Evolutionary conservation across 306 rosid genomes (phyloP).

Genomic region (Argentina anserina): DNA sequence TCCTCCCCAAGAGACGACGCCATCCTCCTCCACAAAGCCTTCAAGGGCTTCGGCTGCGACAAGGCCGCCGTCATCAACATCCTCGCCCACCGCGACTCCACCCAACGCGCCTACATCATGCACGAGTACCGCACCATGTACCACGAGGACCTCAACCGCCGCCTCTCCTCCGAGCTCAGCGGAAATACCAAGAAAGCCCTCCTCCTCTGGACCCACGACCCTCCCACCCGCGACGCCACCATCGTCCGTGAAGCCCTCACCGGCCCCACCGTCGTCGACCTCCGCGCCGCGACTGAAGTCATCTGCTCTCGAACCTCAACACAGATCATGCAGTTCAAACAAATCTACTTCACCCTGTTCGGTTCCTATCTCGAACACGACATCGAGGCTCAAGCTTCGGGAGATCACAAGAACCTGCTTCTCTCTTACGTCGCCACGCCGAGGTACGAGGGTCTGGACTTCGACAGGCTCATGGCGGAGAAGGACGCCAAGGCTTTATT

Average conservation of each 20-base stretch:
- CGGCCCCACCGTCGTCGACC: conserved; percentile 11
- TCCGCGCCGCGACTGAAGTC: conserved; percentile 69
- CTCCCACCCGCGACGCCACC: conserved; percentile 66
- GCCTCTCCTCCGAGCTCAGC: conserved; percentile 60
- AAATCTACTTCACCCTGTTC: conserved; percentile 48
- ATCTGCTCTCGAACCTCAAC: conserved; percentile 77
- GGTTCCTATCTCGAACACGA: conserved; percentile 59
- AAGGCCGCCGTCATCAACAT: conserved; percentile 55
- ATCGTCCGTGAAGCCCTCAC: conserved; percentile 39
- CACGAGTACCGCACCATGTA: conserved; percentile 67
- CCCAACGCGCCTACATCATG: conserved; percentile 69
- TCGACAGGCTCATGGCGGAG: conserved; percentile 43
- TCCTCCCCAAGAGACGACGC: conserved; percentile 76
- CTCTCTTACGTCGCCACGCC: conserved; percentile 56
- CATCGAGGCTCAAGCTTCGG: conserved; percentile 46
- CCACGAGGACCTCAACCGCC: conserved; percentile 53
- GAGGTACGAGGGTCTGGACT: conserved; percentile 74
- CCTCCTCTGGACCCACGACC: conserved; percentile 81
- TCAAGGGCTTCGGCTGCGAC: conserved; percentile 87
- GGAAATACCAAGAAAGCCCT: conserved; percentile 63
- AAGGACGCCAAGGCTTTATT: conserved; percentile 36
- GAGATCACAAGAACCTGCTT: conserved; percentile 55
- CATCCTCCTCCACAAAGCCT: conserved; percentile 71
- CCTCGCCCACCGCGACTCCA: conserved; percentile 71
- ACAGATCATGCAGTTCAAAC: conserved; percentile 67